Conservation (phyloP, 345 rosid species). For the Eucalyptus sp. region DNA sequence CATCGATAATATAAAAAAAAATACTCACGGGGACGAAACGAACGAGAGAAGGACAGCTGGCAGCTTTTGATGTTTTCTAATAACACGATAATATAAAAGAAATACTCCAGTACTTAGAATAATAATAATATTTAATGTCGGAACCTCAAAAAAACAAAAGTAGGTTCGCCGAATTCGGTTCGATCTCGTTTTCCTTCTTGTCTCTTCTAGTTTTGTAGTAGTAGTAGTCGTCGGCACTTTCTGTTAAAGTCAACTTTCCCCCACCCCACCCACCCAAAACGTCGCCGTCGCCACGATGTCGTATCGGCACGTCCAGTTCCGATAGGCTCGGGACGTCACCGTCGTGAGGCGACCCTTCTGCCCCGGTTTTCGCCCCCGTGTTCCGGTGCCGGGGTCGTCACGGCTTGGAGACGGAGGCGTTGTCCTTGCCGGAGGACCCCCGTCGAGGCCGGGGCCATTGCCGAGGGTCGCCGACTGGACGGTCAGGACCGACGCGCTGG, state of each 20-base stretch:
- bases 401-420: conserved; percentile 53
- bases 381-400: conserved; percentile 2
- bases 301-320: neutral
- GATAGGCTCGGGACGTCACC: neutral
- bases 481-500: conserved; percentile 65
- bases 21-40: neutral
- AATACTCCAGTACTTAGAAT: neutral
- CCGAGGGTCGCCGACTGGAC: conserved; percentile 21
- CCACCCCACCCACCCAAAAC: neutral
- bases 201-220: neutral
- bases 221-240: neutral
- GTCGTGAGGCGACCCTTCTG: neutral
- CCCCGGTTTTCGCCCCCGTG: neutral
- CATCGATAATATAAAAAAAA: neutral
- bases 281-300: neutral
- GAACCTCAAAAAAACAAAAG: neutral
- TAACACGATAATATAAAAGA: neutral
- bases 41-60: neutral
- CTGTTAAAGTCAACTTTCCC: neutral
- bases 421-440: conserved; percentile 47
- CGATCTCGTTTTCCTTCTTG: neutral
- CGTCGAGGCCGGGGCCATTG: conserved; percentile 17
- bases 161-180: neutral
- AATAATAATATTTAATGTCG: neutral
- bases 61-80: neutral